Evolutionary conservation across 352 stramenopile genomes (phyloP), one percentile per base, ranked within the genome.

Genomic region (Phytophthora quininea): DNA sequence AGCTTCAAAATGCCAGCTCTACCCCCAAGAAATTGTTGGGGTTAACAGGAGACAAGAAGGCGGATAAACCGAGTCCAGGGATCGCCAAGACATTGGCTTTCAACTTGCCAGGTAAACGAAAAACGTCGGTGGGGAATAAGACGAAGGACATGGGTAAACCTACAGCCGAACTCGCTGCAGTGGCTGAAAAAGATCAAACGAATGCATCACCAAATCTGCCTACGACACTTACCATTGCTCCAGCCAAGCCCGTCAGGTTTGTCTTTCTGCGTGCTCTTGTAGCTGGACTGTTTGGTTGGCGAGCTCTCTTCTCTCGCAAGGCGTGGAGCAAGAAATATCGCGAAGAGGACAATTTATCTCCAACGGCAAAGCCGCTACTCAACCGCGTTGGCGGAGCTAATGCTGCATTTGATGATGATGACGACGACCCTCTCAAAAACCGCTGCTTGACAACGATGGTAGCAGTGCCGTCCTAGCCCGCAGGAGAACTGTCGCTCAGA

Each of bases 1-100:
- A 91, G 71, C 2, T 93, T 95, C 46, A 95, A 92, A 64, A 93
- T 95, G 87, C 85, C 87, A 0, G 64, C 84, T 6, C 58, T 95
- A 7, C 87, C 87, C 0, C 72, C 84, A 11, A 93, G 90, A 79
- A 58, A 29, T 53, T 81, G 4, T 38, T 81, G 29, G 69, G 59
- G 9, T 45, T 67, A 12, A 43, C 49, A 4, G 63, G 64, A 14
- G 55, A 45, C 1, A 67, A 69, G 63, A 58, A 55, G 3, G 38
- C 61, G 4, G 64, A 54, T 32, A 14, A 9, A 15, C 32, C n/a
- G 3, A 10, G 32, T 5, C 15, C 52, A 33, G 37, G 54, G 45
- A 51, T 58, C 46, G 66, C 58, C 0, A 70, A 73, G 38, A 70
- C 69, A 45, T 30, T 69, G 43, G 49, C 38, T 0, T 29, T 70